These are phyloP conservation scores for Vitis hybrid DNA, from an alignment of 177 flowering plant genomes.

Conservation along the genomic window DNA sequence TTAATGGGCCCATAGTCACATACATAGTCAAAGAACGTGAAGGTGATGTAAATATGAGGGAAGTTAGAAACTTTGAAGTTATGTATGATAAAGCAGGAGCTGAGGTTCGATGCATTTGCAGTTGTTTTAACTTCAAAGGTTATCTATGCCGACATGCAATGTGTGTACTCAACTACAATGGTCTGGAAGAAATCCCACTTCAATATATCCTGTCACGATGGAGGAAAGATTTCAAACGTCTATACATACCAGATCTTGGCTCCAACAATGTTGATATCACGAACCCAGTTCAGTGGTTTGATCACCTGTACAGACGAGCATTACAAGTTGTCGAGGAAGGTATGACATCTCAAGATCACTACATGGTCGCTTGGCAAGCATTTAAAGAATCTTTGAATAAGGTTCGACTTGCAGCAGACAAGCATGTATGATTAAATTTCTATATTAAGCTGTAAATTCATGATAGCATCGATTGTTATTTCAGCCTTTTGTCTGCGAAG, in stretches of 20 bases:
- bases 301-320: slow-evolving; percentile 58
- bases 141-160: slow-evolving; percentile 62
- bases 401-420: slow-evolving; percentile 55
- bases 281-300: slow-evolving; percentile 62
- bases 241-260: slow-evolving; percentile 43
- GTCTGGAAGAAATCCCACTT: slow-evolving; percentile 55
- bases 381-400: slow-evolving; percentile 61
- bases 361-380: slow-evolving; percentile 65
- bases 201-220: slow-evolving; percentile 59
- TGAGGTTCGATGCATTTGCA: slow-evolving; percentile 56
- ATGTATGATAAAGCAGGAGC: slow-evolving; percentile 43
- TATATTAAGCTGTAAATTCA: no score
- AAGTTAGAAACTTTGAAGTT: slow-evolving; percentile 47
- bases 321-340: slow-evolving; percentile 60
- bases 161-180: slow-evolving; percentile 48
- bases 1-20: slow-evolving; percentile 35
- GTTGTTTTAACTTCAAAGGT: slow-evolving; percentile 61
- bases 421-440: slow-evolving; percentile 17
- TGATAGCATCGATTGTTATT: no score
- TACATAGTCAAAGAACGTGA: slow-evolving; percentile 50
- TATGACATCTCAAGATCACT: slow-evolving; percentile 53
- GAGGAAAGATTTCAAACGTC: slow-evolving; percentile 65
- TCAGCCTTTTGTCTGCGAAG: no score
- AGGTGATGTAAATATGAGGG: slow-evolving; percentile 26
- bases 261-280: slow-evolving; percentile 39